phyloP scores from a whole-genome alignment of 2,329 filamentous ascomycete species.

The Talaromyces sp. region DNA sequence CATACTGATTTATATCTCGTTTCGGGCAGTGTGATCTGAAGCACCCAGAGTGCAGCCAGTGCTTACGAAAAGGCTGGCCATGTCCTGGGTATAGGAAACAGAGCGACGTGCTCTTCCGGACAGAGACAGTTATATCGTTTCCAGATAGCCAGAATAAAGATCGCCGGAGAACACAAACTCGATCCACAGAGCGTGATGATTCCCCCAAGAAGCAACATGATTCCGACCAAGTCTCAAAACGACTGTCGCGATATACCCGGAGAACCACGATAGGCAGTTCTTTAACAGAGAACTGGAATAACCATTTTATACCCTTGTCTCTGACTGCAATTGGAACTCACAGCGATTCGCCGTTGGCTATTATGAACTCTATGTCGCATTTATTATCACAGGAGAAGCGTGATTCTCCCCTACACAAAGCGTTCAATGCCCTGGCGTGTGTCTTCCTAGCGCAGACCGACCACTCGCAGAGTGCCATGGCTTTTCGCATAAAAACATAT shows the following conservation, averaged over 20 bases:
- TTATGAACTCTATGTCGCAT: not conserved
- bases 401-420: not conserved
- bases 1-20: not conserved
- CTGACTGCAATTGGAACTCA: not conserved
- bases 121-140: slow-evolving; percentile 1
- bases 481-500: slow-evolving; percentile 5
- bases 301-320: not conserved
- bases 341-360: not conserved
- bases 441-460: not conserved
- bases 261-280: not conserved
- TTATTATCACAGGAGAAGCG: not conserved
- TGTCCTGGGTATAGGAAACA: slow-evolving; percentile 7
- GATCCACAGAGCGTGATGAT: not conserved
- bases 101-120: slow-evolving; percentile 2
- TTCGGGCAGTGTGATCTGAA: not conserved
- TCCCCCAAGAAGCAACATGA: not conserved
- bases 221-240: not conserved
- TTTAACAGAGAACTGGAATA: not conserved
- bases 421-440: slow-evolving; percentile 6
- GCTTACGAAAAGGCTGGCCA: not conserved
- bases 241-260: not conserved
- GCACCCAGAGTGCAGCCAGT: slow-evolving; percentile 3
- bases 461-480: not conserved
- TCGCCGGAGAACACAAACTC: not conserved
- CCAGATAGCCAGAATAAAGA: not conserved